Conservation (phyloP, 352 stramenopile species). For the Aphanomyces euteiches region DNA sequence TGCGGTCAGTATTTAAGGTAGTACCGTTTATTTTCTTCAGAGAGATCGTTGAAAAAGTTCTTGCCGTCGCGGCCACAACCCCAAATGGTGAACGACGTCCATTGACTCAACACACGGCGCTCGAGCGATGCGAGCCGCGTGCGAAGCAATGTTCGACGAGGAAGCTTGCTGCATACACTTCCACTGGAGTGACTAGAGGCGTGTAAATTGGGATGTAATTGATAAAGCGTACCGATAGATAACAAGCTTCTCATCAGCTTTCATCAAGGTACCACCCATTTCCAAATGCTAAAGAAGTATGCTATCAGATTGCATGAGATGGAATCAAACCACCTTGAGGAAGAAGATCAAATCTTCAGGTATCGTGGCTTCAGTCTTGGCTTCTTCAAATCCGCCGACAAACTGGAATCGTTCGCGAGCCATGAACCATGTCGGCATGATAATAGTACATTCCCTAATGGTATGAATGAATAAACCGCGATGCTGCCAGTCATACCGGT, state of each 20-base stretch:
- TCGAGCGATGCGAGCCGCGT: constrained; percentile 23
- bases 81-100: constrained; percentile 28
- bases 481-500: constrained; percentile 2
- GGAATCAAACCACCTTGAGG: constrained; percentile 11
- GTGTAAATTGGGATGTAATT: neutral
- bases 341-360: constrained; percentile 29
- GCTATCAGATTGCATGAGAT: neutral
- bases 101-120: constrained; percentile 25
- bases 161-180: constrained; percentile 26
- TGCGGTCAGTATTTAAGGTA: neutral
- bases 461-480: neutral
- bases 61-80: constrained; percentile 28
- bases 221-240: constrained; percentile 17
- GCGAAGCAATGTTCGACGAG: constrained; percentile 22
- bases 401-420: constrained; percentile 9
- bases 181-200: constrained; percentile 18
- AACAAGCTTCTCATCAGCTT: constrained; percentile 16
- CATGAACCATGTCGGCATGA: constrained; percentile 32
- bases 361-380: constrained; percentile 5
- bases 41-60: constrained; percentile 22
- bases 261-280: constrained; percentile 22
- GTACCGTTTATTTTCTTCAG: constrained; percentile 15
- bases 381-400: constrained; percentile 27
- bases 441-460: constrained; percentile 27
- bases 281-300: constrained; percentile 18